Conservation (phyloP, 768 basidiomycete species). For the Boletus huronensis region DNA sequence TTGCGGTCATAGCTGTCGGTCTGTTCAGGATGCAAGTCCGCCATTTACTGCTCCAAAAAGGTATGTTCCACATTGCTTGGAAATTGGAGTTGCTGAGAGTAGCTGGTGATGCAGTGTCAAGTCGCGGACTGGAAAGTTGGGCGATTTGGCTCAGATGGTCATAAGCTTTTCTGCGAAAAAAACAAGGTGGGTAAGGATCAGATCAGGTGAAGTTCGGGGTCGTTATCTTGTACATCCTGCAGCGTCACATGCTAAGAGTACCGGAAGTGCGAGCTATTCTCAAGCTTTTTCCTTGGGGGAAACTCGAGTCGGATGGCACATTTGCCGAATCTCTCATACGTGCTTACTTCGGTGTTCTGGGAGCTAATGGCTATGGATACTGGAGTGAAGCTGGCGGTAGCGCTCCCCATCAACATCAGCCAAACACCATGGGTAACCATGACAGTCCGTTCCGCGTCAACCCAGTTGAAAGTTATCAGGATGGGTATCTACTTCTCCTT, state of each 20-base stretch:
- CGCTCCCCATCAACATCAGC: conserved; percentile 28
- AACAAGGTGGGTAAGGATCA: conserved; percentile 29
- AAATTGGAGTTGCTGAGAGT: not conserved
- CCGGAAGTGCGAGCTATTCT: conserved; percentile 33
- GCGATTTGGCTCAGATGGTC: conserved; percentile 27
- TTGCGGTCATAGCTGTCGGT: conserved; percentile 20
- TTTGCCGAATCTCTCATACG: conserved; percentile 34
- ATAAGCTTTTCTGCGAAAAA: conserved; percentile 33
- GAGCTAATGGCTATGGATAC: conserved; percentile 38
- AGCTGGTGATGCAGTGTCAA: conserved; percentile 30
- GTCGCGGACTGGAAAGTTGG: conserved; percentile 34
- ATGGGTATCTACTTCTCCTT: conserved; percentile 33
- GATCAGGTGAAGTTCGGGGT: not conserved
- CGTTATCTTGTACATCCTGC: not conserved
- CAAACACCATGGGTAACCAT: conserved; percentile 12
- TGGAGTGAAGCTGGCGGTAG: conserved; percentile 39
- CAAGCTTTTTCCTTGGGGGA: conserved; percentile 42
- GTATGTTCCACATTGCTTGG: conserved; percentile 4
- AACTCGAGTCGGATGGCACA: conserved; percentile 40
- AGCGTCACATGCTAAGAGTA: conserved; percentile 39
- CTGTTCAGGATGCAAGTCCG: conserved; percentile 29
- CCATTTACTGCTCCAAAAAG: conserved; percentile 31
- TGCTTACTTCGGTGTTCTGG: conserved; percentile 37
- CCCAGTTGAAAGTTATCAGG: conserved; percentile 25
- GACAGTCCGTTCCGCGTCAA: conserved; percentile 4